Percentiles rank a stretch among this genome's conserved stretches.
Evolutionary conservation across 2,329 filamentous ascomycete species (phyloP).

Genomic region (Epichloe elymi): DNA sequence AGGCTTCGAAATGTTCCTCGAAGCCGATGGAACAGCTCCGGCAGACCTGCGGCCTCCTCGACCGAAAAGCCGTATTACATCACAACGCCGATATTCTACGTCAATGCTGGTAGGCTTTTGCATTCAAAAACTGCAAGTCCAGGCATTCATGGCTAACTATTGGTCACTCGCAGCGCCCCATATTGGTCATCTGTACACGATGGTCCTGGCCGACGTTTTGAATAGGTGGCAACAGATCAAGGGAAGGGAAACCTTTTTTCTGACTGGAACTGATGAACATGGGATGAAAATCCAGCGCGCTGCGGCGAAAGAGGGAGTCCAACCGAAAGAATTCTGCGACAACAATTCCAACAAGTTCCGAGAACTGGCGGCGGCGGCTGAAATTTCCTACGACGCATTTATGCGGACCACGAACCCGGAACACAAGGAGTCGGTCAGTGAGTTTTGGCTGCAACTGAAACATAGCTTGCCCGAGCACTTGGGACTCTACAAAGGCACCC

Average conservation of each 20-base stretch:
- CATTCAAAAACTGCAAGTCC: no score
- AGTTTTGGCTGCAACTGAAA: slow-evolving; percentile 75
- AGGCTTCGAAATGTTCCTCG: slow-evolving; percentile 10
- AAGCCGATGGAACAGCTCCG: slow-evolving; percentile 20
- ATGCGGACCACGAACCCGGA: slow-evolving; percentile 79
- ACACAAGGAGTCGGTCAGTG: slow-evolving; percentile 73
- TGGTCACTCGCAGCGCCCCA: slow-evolving; percentile 54
- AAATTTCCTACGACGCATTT: slow-evolving; percentile 71
- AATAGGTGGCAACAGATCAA: slow-evolving; percentile 82
- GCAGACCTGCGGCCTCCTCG: slow-evolving; percentile 7
- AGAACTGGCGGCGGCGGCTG: slow-evolving; percentile 54
- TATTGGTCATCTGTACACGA: slow-evolving; percentile 86
- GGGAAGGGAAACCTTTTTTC: slow-evolving; percentile 57
- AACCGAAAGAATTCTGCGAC: slow-evolving; percentile 81
- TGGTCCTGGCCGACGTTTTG: slow-evolving; percentile 79
- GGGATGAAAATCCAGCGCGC: slow-evolving; percentile 95
- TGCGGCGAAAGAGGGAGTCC: slow-evolving; percentile 55
- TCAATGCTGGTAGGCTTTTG: slow-evolving; percentile 65
- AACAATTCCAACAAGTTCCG: slow-evolving; percentile 68
- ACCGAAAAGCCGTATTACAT: slow-evolving; percentile 75
- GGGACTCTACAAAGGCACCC: slow-evolving; percentile 72
- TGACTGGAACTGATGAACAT: slow-evolving; percentile 93
- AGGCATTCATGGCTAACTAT: neutral
- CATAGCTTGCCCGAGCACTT: slow-evolving; percentile 40
- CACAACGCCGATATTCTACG: slow-evolving; percentile 96